Conservation (phyloP, 2,329 filamentous ascomycete species). For the Cordyceps militaris region DNA sequence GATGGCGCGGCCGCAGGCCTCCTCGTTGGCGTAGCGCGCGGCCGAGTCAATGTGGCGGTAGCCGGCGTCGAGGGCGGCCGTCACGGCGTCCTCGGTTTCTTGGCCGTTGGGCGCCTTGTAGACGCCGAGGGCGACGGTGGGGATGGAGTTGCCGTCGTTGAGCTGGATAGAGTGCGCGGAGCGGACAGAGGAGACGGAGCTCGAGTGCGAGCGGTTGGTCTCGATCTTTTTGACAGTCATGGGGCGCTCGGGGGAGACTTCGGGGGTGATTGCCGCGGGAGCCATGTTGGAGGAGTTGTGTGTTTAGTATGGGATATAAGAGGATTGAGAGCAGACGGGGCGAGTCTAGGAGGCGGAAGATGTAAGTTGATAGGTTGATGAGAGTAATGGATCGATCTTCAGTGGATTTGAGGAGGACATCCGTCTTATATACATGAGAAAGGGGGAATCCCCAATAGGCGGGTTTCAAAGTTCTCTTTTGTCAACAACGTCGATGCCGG, state of each 20-base stretch:
- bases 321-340: neutral
- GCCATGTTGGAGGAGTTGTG: conserved; percentile 23
- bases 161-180: conserved; percentile 47
- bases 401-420: neutral
- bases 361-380: neutral
- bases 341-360: neutral
- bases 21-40: conserved; percentile 57
- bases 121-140: conserved; percentile 42
- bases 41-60: conserved; percentile 50
- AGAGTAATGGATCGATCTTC: neutral
- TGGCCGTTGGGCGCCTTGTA: conserved; percentile 41
- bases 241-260: conserved; percentile 26
- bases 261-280: conserved; percentile 29
- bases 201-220: conserved; percentile 20
- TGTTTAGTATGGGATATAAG: neutral
- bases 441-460: neutral
- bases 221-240: conserved; percentile 24
- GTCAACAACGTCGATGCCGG: conserved; percentile 6
- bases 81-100: conserved; percentile 55
- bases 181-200: conserved; percentile 18
- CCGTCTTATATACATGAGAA: conserved; percentile 11
- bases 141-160: conserved; percentile 65
- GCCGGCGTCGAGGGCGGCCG: conserved; percentile 50
- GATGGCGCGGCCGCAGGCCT: conserved; percentile 64
- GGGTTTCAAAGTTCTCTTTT: neutral